Base-by-base conservation (phyloP, 345 rosid species). In the Mercurialis annua region DNA sequence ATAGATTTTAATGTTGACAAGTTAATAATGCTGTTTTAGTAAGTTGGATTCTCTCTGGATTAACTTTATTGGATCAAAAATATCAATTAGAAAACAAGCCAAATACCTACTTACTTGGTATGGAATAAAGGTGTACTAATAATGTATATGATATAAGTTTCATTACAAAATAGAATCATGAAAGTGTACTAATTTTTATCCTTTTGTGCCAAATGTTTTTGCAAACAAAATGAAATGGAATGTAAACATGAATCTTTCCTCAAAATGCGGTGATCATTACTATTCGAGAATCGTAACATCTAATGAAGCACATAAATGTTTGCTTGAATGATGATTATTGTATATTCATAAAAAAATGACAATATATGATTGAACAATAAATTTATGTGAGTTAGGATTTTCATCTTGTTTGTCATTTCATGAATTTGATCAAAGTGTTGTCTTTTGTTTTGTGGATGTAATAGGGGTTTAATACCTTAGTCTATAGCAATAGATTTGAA, bases 31-130 rank as follows among this genome's bases (percentile, higher is more conserved):
- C 70, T 38, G n/a, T n/a, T n/a, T n/a, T n/a, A 5, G 26, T n/a
- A 53, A 52, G 24, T 40, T 66, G 70, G 62, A 26, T 20, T 40
- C 40, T 38, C n/a, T 53, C 58, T 52, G 49, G 36, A 59, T 34
- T 23, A 12, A 52, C 69, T 51, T 34, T 65, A 8, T 34, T 6
- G 6, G 8, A 40, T 40, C 11, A 40, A 3, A 36, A 36, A 36
- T 36, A 24, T 1, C 24, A 36, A 49, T 11, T 50, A 30, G 10
- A 31, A 30, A 29, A 17, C 16, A 9, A 17, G 26, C 10, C 58
- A 53, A n/a, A 40, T 40, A 8, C 44, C 11, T 40, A 40, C 9
- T 36, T 4, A 36, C 11, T 40, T 40, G 44, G 44, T 40, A 40
- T 40, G n/a, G n/a, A n/a, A n/a, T 40, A 40, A 3, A 40, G 11